Conservation (phyloP, 2,329 filamentous ascomycete species). For the Aspergillus sp. region DNA sequence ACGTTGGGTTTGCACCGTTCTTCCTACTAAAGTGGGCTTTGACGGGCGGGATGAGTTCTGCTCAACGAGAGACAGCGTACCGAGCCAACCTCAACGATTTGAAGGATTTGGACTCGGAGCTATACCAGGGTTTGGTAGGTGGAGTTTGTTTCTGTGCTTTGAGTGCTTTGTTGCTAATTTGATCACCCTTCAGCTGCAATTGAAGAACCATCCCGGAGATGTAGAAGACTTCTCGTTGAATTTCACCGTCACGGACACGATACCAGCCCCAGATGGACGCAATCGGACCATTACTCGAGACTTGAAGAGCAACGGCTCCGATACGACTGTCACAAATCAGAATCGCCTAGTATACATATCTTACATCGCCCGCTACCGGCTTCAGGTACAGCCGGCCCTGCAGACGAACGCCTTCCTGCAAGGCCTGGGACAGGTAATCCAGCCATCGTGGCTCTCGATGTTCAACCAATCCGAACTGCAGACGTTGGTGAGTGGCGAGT, state of each 20-base stretch:
- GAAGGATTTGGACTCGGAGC: slow-evolving; percentile 81
- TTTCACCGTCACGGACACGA: slow-evolving; percentile 80
- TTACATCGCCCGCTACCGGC: slow-evolving; percentile 81
- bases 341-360: slow-evolving; percentile 95
- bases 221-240: slow-evolving; percentile 79
- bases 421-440: slow-evolving; percentile 83
- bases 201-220: slow-evolving; percentile 84
- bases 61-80: slow-evolving; percentile 70
- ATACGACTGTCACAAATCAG: slow-evolving; percentile 80
- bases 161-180: slow-evolving; percentile 5
- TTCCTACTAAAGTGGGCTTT: slow-evolving; percentile 95
- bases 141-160: background rate
- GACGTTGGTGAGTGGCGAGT: slow-evolving; percentile 86
- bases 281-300: slow-evolving; percentile 69
- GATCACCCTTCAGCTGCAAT: slow-evolving; percentile 45
- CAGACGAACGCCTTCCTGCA: slow-evolving; percentile 86
- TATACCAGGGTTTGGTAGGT: slow-evolving; percentile 79
- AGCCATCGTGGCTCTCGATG: slow-evolving; percentile 93
- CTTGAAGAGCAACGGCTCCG: slow-evolving; percentile 73
- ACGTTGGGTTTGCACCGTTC: slow-evolving; percentile 90
- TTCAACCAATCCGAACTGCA: slow-evolving; percentile 97
- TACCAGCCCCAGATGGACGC: slow-evolving; percentile 53
- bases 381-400: slow-evolving; percentile 74
- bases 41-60: slow-evolving; percentile 62
- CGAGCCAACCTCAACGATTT: slow-evolving; percentile 94